Conservation (phyloP, 1,284 basidiomycete genomes). For the Papiliotrema flavescens region DNA sequence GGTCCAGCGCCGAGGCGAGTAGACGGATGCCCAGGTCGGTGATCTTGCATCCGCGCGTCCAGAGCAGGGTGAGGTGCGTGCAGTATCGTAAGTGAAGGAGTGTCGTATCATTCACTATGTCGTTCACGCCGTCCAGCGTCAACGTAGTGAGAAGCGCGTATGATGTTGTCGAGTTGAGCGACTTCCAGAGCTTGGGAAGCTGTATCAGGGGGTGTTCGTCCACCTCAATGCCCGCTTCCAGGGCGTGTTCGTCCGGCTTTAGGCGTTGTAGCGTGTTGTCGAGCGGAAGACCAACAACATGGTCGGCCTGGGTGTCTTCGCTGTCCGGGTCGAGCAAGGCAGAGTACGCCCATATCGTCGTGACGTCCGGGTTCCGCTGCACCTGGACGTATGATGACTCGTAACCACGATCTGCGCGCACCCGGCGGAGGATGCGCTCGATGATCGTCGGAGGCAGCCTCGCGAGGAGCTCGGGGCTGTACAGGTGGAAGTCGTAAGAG, state of each 20-base stretch:
- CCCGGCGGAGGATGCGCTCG: conserved; percentile 20
- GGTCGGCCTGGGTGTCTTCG: not conserved
- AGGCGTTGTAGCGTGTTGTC: conserved; percentile 17
- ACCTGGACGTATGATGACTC: not conserved
- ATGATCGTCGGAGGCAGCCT: conserved; percentile 17
- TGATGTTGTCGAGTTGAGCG: not conserved
- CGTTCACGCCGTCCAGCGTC: conserved; percentile 23
- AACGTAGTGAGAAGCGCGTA: conserved; percentile 35
- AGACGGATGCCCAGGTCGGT: conserved; percentile 33
- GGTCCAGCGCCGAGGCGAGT: conserved; percentile 23
- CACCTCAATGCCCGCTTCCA: conserved; percentile 5
- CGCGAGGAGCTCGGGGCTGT: conserved; percentile 15
- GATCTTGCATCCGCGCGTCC: conserved; percentile 29
- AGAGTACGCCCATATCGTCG: conserved; percentile 35
- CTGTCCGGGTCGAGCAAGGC: conserved; percentile 25
- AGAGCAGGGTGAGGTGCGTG: conserved; percentile 33
- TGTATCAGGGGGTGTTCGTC: conserved; percentile 27
- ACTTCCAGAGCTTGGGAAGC: conserved; percentile 24
- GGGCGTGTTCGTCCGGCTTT: conserved; percentile 8
- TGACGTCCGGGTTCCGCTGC: conserved; percentile 25
- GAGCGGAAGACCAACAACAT: conserved; percentile 24
- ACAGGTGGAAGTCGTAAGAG: conserved; percentile 30
- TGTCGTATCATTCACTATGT: conserved; percentile 22
- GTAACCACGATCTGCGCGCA: conserved; percentile 26
- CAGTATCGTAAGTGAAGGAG: conserved; percentile 27